A percentile compares a stretch with the other conserved stretches of the same genome.
phyloP scores from a whole-genome alignment of 176 grass and related monocot species.

The Areca catechu region DNA sequence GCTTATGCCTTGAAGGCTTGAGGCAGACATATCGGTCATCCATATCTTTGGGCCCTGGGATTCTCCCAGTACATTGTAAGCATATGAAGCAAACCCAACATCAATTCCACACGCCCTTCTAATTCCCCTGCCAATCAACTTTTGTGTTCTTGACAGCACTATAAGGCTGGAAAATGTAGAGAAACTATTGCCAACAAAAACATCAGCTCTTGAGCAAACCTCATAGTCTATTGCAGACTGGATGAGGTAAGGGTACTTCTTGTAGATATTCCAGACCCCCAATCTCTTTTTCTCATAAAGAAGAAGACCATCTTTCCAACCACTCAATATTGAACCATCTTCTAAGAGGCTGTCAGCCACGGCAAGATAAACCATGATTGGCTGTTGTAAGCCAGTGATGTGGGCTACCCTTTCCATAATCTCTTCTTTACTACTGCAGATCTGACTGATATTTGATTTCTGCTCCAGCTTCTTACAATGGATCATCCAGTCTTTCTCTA shows the following conservation, averaged over 20 bases:
- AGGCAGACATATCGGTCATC: conserved; percentile 83
- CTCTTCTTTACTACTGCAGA: conserved; percentile 90
- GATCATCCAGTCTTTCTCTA: conserved; percentile 99
- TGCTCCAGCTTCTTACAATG: conserved; percentile 98
- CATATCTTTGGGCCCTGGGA: conserved; percentile 49
- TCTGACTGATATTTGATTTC: conserved; percentile 52
- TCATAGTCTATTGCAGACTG: conserved; percentile 95
- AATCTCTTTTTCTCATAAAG: conserved; percentile 91
- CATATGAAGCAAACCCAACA: conserved; percentile 52
- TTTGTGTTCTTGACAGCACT: conserved; percentile 75
- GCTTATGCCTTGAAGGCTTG: conserved; percentile 62
- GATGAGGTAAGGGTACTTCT: conserved; percentile 81
- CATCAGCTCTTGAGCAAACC: conserved; percentile 70
- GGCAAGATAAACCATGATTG: conserved; percentile 80
- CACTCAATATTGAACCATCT: conserved; percentile 71
- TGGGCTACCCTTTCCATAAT: conserved; percentile 88
- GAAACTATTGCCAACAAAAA: conserved; percentile 94
- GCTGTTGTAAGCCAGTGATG: conserved; percentile 46
- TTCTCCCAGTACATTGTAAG: conserved; percentile 70
- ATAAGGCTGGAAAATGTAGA: conserved; percentile 93
- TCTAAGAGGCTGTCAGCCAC: conserved; percentile 89
- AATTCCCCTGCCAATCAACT: conserved; percentile 51
- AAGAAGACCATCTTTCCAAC: conserved; percentile 83
- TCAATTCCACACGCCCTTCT: conserved; percentile 44
- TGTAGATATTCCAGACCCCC: conserved; percentile 61